These are phyloP conservation scores for Psophocarpus tetragonolobus DNA, from an alignment of 306 rosid genomes.

Conservation along the genomic window DNA sequence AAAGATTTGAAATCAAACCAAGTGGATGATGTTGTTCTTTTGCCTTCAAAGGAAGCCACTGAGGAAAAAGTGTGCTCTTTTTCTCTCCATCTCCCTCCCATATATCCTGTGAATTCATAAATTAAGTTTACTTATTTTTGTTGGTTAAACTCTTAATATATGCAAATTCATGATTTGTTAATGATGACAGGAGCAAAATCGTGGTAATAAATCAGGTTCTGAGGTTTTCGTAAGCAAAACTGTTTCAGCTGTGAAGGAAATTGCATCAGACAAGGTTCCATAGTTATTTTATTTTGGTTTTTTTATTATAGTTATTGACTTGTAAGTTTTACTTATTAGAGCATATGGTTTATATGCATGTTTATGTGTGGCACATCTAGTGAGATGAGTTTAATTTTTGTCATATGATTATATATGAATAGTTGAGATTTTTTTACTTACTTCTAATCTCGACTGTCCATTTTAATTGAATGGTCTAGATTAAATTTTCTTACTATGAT, in stretches of 20 bases:
- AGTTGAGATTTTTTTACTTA: neutral
- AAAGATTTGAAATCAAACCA: neutral
- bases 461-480: neutral
- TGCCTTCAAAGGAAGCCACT: conserved; percentile 24
- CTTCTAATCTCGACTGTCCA: neutral
- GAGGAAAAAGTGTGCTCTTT: conserved; percentile 38
- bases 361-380: neutral
- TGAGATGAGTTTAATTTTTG: neutral
- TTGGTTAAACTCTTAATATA: conserved; percentile 7
- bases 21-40: conserved; percentile 7
- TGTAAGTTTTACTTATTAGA: neutral
- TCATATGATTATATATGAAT: neutral
- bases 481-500: neutral
- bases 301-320: neutral
- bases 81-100: neutral
- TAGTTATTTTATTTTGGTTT: neutral
- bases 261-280: conserved; percentile 35
- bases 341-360: neutral
- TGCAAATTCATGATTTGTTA: neutral
- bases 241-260: conserved; percentile 26
- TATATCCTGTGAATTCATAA: neutral
- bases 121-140: neutral
- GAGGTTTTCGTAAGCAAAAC: neutral
- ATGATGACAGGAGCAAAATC: neutral
- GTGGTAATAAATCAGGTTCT: conserved; percentile 21